A percentile compares a stretch with the other conserved stretches of the same genome.
Conservation (phyloP, 2,329 filamentous ascomycete species). For the Fusarium algeriense region DNA sequence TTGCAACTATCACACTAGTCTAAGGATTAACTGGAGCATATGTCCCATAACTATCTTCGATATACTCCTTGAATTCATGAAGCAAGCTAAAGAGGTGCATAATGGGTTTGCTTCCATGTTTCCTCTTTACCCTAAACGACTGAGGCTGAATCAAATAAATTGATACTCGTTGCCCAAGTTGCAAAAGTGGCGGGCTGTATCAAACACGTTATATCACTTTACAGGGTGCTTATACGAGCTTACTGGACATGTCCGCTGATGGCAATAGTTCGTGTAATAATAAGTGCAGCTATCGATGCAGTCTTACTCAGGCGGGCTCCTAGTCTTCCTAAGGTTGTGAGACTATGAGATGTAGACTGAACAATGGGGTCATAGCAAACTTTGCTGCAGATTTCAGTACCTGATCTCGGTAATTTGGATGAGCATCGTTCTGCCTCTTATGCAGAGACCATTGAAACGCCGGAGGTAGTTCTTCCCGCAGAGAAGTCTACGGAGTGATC, state of each 20-base stretch:
- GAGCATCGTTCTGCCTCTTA: not conserved
- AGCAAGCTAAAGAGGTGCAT: not conserved
- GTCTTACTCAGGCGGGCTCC: slow-evolving; percentile 1
- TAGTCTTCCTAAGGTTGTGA: not conserved
- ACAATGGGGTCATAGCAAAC: not conserved
- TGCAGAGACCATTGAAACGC: not conserved
- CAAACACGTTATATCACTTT: not conserved
- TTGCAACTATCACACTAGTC: slow-evolving; percentile 1
- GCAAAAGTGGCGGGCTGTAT: slow-evolving; percentile 13
- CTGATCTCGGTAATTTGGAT: too few species aligned
- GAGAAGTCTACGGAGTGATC: slow-evolving; percentile 45
- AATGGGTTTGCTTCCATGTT: not conserved
- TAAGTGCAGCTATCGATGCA: slow-evolving; percentile 5
- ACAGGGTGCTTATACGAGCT: slow-evolving; percentile 5
- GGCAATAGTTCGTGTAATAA: slow-evolving; percentile 8
- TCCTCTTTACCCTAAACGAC: not conserved
- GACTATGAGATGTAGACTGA: not conserved
- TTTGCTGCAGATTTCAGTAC: not conserved
- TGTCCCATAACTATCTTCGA: not conserved
- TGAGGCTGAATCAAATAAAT: not conserved
- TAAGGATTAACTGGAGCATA: not conserved
- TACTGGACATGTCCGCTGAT: not conserved
- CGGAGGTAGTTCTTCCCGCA: slow-evolving; percentile 27
- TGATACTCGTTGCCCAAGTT: not conserved
- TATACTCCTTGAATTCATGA: not conserved